A percentile compares a stretch with the other conserved stretches of the same genome.
Conservation (phyloP, 2,329 filamentous ascomycete species). For the Penicillium sp. region DNA sequence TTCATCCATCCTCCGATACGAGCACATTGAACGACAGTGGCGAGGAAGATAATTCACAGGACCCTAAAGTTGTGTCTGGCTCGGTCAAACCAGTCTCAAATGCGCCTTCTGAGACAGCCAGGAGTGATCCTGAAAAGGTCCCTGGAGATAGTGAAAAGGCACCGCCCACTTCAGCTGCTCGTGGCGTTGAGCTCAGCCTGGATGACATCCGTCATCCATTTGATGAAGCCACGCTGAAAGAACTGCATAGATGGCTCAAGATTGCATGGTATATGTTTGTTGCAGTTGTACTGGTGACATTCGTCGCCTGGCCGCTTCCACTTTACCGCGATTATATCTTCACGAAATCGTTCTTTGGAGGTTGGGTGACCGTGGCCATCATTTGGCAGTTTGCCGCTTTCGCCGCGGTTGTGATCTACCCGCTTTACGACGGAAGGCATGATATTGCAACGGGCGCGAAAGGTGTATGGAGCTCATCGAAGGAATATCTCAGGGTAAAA, state of each 20-base stretch:
- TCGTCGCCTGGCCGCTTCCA: conserved; percentile 53
- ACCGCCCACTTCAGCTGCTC: not conserved
- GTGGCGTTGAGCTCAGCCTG: conserved; percentile 23
- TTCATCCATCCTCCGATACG: conserved; percentile 16
- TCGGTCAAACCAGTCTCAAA: not conserved
- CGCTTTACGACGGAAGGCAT: conserved; percentile 49
- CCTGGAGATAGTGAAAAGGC: conserved; percentile 2
- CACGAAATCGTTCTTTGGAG: conserved; percentile 48
- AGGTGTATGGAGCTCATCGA: conserved; percentile 23
- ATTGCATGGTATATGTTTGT: conserved; percentile 46
- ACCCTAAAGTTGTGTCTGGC: not conserved
- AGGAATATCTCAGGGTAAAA: not conserved
- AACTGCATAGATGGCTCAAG: conserved; percentile 40
- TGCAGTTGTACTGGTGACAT: conserved; percentile 48
- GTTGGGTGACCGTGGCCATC: conserved; percentile 49
- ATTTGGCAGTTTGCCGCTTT: conserved; percentile 53
- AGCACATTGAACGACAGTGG: conserved; percentile 11
- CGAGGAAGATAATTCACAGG: conserved; percentile 5
- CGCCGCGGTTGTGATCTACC: conserved; percentile 49
- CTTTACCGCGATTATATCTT: conserved; percentile 54
- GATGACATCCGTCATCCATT: conserved; percentile 51
- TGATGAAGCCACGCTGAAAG: conserved; percentile 33
- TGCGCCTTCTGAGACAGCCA: not conserved
- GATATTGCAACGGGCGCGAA: conserved; percentile 38
- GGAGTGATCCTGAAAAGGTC: conserved; percentile 4